Evolutionary conservation across 2,329 filamentous ascomycete genomes (phyloP), one percentile per base, ranked within the genome.

Genomic region (Fusarium mexicanum): DNA sequence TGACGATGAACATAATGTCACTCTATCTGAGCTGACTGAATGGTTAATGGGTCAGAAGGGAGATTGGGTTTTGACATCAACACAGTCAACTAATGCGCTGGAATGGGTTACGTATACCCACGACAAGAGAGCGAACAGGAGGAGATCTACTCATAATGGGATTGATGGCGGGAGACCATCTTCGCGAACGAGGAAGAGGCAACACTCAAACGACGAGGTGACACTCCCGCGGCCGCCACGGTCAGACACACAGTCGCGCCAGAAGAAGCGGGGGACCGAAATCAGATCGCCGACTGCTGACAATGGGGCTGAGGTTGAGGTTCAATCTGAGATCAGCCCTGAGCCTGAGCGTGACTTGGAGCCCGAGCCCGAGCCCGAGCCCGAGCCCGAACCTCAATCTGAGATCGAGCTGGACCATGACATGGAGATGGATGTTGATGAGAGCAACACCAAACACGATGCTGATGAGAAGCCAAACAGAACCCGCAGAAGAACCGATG

Each of bases 391-490:
- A 20, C 24, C 24, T 43, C 38, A 33, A 7, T 26, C 18, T 29
- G 33, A 20, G 24, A 16, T 8, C 6, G 55, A 31, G 9, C 12
- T 40, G 26, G 46, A 61, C 18, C 59, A 35, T 29, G 59, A 31
- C 10, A 55, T 54, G 59, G 29, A 54, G 37, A 61, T 61, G 59
- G 59, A 61, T 35, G 37, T 61, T 37, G 59, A 61, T 26, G 46
- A 61, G 6, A 61, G 29, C n/a, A 53, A 54, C 12, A 38, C n/a
- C 4, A 29, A n/a, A 33, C 22, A 3, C 57, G 26, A 31, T 31
- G 16, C 12, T n/a, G 29, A 16, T 4, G 47, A 43, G n/a, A n/a
- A 41, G 11, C 13, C 17, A 31, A 54, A 35, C 37, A 35, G 14
- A 11, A 38, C 37, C 10, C 41, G 29, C 7, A 18, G 18, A 24